Evolutionary conservation across 2,329 filamentous ascomycete genomes (phyloP).

Genomic region (Harringtonia lauricola): DNA sequence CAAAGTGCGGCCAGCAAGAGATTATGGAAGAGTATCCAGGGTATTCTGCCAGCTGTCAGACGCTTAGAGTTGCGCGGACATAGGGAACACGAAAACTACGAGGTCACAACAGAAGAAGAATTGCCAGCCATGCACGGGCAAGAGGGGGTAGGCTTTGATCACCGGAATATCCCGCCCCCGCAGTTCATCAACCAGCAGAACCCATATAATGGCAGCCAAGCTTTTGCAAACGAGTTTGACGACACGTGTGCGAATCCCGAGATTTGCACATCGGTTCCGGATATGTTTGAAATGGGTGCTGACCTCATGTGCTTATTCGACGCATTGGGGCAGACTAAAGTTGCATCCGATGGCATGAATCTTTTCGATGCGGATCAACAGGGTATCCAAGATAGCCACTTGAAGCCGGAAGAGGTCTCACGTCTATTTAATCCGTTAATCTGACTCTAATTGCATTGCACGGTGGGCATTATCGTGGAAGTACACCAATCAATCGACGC

Average conservation of each 20-base stretch:
- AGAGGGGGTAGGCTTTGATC: too few relatives aligned
- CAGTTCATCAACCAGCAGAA: neutral
- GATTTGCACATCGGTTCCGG: neutral
- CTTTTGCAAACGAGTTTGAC: too few relatives aligned
- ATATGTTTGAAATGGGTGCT: constrained; percentile 14
- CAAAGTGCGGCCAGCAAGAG: constrained; percentile 21
- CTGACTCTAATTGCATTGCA: neutral
- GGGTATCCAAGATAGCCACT: neutral
- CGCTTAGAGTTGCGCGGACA: neutral
- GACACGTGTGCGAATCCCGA: too few relatives aligned
- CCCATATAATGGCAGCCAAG: neutral
- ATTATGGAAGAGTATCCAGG: constrained; percentile 24
- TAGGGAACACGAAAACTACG: neutral
- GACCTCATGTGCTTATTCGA: constrained; percentile 25
- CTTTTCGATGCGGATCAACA: neutral
- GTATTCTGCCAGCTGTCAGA: neutral
- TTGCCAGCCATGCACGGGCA: neutral
- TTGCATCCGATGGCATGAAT: neutral
- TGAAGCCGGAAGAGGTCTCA: too few relatives aligned
- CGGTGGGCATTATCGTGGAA: neutral
- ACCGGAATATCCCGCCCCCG: too few relatives aligned
- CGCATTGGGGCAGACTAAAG: constrained; percentile 16
- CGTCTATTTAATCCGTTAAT: too few relatives aligned
- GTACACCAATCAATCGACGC: neutral
- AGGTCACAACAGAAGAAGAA: neutral